Evolutionary conservation across 116 monocot genomes (phyloP), one percentile per base, ranked within the genome.

Genomic region (Zostera marina): DNA sequence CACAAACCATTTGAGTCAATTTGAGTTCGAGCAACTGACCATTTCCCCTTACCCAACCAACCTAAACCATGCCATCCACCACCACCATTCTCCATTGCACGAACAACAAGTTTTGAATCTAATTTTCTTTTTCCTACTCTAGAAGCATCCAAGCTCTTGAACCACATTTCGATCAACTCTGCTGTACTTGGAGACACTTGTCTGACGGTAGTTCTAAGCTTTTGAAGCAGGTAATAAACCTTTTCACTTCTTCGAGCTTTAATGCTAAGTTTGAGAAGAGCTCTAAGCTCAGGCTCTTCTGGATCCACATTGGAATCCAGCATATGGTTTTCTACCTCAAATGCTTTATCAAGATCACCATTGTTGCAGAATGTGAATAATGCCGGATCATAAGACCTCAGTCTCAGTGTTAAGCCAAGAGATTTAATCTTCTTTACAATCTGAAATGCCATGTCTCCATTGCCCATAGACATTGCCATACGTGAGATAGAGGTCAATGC

Each of bases 11-110:
- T 9, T 9, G n/a, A 57, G 71, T 79, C 68, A 22, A 81, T 70
- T 13, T 42, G n/a, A 15, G 70, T 56, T 32, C 22, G 72, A 13
- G 63, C 9, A 15, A 84, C 69, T 22, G 21, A 52, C 90, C 90
- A 90, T 66, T 76, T 84, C 47, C 90, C 90, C 53, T 67, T 81
- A 9, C 90, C 90, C 66, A 90, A 59, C 90, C 90, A 90, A 24
- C 90, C 90, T 49, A 78, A 43, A 4, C 90, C 90, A 73, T 84
- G 90, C 90, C 90, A 90, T 11, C 90, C 90, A 39, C 90, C 90
- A 57, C 84, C 90, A 43, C 74, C 71, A 70, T 76, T 76, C 38
- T 72, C 79, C 64, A 81, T 68, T 22, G 67, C 84, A 48, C 70
- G 12, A 60, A 48, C 61, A 15, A 84, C 60, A 60, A 38, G 24